These are phyloP conservation scores for Physcia stellaris DNA, from an alignment of 495 filamentous ascomycete species.

Conservation along the genomic window DNA sequence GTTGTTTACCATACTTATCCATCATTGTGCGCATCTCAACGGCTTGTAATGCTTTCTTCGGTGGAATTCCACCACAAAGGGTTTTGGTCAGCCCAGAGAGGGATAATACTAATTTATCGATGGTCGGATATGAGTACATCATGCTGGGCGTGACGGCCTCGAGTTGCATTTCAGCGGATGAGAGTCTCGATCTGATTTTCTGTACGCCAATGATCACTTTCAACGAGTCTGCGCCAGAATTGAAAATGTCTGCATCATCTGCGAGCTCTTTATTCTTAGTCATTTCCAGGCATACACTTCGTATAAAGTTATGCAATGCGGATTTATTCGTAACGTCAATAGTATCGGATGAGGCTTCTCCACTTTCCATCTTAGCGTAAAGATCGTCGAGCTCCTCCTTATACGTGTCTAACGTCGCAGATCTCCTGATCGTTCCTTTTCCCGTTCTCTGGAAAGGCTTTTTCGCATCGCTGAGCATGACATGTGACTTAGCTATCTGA, in stretches of 20 bases:
- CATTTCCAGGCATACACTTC: background rate
- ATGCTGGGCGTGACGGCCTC: background rate
- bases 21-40: background rate
- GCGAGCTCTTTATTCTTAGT: background rate
- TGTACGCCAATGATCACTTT: slow-evolving; percentile 1
- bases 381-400: slow-evolving; percentile 22
- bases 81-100: background rate
- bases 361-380: slow-evolving; percentile 14
- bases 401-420: slow-evolving; percentile 17
- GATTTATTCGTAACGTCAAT: background rate
- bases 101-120: slow-evolving; percentile 1
- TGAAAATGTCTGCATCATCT: slow-evolving; percentile 7
- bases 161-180: background rate
- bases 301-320: slow-evolving; percentile 1
- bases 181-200: background rate
- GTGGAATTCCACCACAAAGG: background rate
- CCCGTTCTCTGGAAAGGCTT: slow-evolving; percentile 23
- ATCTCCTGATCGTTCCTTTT: slow-evolving; percentile 28
- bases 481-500: slow-evolving; percentile 24
- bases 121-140: slow-evolving; percentile 1
- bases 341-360: background rate
- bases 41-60: background rate
- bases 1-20: background rate
- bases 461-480: slow-evolving; percentile 22
- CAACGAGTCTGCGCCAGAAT: slow-evolving; percentile 9